These are phyloP conservation scores for grape (Vitis vinifera) DNA, from an alignment of 164 flowering plant species.

Conservation along the genomic window ASM3070453v1 NC_081815.1:4188001-4188500, in stretches of 20 bases:
- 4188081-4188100: conserved; percentile 8
- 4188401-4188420: conserved; percentile 2
- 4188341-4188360: no score
- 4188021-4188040: no score
- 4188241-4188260: conserved; percentile 12
- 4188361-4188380: not conserved
- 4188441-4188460: conserved; percentile 14
- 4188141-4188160: conserved; percentile 10
- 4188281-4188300: conserved; percentile 9
- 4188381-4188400: conserved; percentile 1
- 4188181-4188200: conserved; percentile 14
- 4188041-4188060: no score
- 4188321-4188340: no score
- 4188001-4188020: no score
- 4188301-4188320: no score
- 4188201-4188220: conserved; percentile 12
- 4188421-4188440: conserved; percentile 3
- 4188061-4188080: not conserved
- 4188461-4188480: conserved; percentile 15
- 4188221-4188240: conserved; percentile 10
- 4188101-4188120: conserved; percentile 11
- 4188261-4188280: conserved; percentile 14
- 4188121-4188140: conserved; percentile 5
- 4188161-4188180: conserved; percentile 6
- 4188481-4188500: conserved; percentile 10